Evolutionary conservation across 768 basidiomycete species (phyloP).

Genomic region (Terana coerulea): DNA sequence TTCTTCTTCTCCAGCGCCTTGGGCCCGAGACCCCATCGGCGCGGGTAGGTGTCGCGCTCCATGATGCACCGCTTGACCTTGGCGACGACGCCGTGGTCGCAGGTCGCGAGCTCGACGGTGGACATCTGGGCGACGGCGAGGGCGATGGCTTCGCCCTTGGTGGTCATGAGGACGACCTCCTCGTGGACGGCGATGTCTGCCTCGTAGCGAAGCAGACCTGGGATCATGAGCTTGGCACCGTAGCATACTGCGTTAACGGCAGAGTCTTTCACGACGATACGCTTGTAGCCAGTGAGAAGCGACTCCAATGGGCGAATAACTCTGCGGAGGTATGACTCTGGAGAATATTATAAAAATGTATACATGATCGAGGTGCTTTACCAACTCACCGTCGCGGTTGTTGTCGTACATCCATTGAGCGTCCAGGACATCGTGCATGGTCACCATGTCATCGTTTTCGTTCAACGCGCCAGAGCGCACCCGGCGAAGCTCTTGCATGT

Average conservation of each 20-base stretch:
- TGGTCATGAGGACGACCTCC: slow-evolving; percentile 98
- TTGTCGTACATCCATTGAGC: slow-evolving; percentile 99
- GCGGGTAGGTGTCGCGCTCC: slow-evolving; percentile 98
- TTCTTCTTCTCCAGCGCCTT: slow-evolving; percentile 97
- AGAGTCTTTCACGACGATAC: slow-evolving; percentile 98
- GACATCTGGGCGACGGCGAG: slow-evolving; percentile 97
- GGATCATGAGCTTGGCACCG: slow-evolving; percentile 99
- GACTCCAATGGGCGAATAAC: slow-evolving; percentile 94
- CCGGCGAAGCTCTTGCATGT: slow-evolving; percentile 97
- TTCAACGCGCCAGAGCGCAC: slow-evolving; percentile 95
- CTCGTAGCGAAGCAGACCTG: slow-evolving; percentile 95
- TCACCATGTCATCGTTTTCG: slow-evolving; percentile 97
- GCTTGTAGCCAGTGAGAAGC: slow-evolving; percentile 92
- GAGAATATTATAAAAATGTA: slow-evolving; percentile 11
- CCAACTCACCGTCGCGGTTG: slow-evolving; percentile 79
- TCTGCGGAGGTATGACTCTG: slow-evolving; percentile 94
- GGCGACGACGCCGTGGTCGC: slow-evolving; percentile 97
- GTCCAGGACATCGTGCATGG: slow-evolving; percentile 99
- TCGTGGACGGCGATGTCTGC: slow-evolving; percentile 92
- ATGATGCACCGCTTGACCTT: slow-evolving; percentile 99
- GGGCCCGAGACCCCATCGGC: slow-evolving; percentile 98
- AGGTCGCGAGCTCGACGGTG: slow-evolving; percentile 95
- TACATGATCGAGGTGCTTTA: neutral
- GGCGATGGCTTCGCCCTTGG: slow-evolving; percentile 96
- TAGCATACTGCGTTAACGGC: slow-evolving; percentile 99